Conservation (phyloP, 805 yeast genomes). For the Cyberlindnera veronae region DNA sequence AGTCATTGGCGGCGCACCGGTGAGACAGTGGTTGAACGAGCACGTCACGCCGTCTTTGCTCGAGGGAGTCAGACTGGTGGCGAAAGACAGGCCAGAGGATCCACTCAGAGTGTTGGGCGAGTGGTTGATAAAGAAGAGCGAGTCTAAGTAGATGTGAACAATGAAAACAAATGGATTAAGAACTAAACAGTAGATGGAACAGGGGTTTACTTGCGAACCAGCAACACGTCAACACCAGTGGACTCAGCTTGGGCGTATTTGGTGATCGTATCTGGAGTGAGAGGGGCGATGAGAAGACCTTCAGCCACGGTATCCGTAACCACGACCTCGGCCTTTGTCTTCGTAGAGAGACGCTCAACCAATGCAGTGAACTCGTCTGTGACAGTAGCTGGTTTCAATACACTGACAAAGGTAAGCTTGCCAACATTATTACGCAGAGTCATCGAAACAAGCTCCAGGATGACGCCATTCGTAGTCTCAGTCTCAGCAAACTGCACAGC, state of each 20-base stretch:
- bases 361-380: not conserved
- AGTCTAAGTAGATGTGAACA: not conserved
- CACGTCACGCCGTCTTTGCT: conserved; percentile 60
- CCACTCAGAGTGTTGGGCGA: conserved; percentile 54
- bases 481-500: conserved; percentile 6
- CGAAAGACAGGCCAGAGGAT: conserved; percentile 41
- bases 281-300: no score
- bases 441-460: conserved; percentile 4
- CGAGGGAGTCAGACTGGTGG: conserved; percentile 41
- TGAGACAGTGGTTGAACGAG: conserved; percentile 64
- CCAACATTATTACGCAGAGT: conserved; percentile 3
- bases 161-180: not conserved
- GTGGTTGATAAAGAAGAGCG: conserved; percentile 40
- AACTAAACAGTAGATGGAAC: not conserved
- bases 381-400: conserved; percentile 2
- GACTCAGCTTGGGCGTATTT: no score
- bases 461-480: conserved; percentile 6
- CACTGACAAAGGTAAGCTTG: conserved; percentile 1
- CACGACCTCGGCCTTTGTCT: conserved; percentile 3
- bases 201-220: conserved; percentile 5
- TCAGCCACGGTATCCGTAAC: conserved; percentile 2
- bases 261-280: no score
- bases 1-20: conserved; percentile 67
- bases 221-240: conserved; percentile 10
- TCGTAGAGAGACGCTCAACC: not conserved